phyloP scores from a whole-genome alignment of 305 asterid genomes.

The Stenogyne calaminthoides region DNA sequence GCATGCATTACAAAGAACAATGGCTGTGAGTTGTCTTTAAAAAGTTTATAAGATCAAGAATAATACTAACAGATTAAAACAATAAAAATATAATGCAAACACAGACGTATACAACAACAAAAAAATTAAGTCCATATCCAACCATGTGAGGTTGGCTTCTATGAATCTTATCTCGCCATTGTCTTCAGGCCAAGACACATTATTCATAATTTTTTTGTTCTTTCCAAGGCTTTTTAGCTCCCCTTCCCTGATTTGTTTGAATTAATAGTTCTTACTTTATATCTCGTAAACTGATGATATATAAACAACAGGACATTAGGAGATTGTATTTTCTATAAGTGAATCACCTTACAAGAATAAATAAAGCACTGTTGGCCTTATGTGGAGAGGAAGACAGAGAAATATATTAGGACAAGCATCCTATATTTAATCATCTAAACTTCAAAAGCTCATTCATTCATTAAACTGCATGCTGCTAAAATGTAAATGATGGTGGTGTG shows the following conservation, averaged over 20 bases:
- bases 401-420: neutral
- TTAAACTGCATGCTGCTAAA: slow-evolving; percentile 5
- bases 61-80: neutral
- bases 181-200: neutral
- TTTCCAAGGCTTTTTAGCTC: neutral
- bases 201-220: neutral
- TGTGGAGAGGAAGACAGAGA: neutral
- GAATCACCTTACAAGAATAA: neutral
- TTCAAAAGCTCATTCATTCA: slow-evolving; percentile 22
- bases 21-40: slow-evolving; percentile 5
- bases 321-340: neutral
- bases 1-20: slow-evolving; percentile 37
- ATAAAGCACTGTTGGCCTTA: neutral
- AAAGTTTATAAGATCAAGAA: slow-evolving; percentile 13
- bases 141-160: neutral
- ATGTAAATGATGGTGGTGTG: neutral
- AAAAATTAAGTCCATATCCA: neutral
- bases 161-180: neutral
- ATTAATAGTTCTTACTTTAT: neutral
- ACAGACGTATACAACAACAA: neutral
- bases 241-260: neutral
- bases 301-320: neutral
- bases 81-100: neutral
- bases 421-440: slow-evolving; percentile 10
- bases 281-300: neutral